These are phyloP conservation scores for Arachis monticola DNA, from an alignment of 331 rosid genomes.

Conservation along the genomic window DNA sequence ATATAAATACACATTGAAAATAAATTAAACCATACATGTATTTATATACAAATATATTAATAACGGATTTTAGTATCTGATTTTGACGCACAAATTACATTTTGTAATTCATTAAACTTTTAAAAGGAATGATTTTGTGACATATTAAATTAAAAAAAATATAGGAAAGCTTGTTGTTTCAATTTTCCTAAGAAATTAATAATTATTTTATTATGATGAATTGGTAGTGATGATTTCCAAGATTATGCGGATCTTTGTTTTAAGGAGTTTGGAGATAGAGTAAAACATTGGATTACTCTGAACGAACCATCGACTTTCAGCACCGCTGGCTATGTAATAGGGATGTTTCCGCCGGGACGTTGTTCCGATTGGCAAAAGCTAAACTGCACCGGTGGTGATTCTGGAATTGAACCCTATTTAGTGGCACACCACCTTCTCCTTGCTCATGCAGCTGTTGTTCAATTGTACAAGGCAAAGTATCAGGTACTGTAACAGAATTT, in stretches of 20 bases:
- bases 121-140: too few species aligned
- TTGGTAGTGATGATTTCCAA: constrained; percentile 39
- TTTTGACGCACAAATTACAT: too few species aligned
- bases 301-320: constrained; percentile 45
- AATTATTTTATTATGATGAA: background rate
- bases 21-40: too few species aligned
- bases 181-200: too few species aligned
- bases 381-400: constrained; percentile 45
- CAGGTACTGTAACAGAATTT: constrained; percentile 33
- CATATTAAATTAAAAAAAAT: too few species aligned
- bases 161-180: too few species aligned
- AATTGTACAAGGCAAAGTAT: constrained; percentile 41
- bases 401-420: constrained; percentile 44
- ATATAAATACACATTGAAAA: too few species aligned
- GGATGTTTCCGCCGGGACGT: constrained; percentile 38
- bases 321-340: constrained; percentile 17
- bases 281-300: constrained; percentile 46
- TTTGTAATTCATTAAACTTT: too few species aligned
- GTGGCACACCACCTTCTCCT: constrained; percentile 33
- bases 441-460: constrained; percentile 38
- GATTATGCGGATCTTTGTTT: constrained; percentile 48
- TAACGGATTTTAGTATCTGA: too few species aligned
- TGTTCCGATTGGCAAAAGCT: constrained; percentile 40
- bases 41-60: too few species aligned
- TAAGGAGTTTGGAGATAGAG: constrained; percentile 46